A percentile compares a stretch with the other conserved stretches of the same genome.
Conservation (phyloP, 1,284 basidiomycete genomes). For the Cutaneotrichosporon sp. region DNA sequence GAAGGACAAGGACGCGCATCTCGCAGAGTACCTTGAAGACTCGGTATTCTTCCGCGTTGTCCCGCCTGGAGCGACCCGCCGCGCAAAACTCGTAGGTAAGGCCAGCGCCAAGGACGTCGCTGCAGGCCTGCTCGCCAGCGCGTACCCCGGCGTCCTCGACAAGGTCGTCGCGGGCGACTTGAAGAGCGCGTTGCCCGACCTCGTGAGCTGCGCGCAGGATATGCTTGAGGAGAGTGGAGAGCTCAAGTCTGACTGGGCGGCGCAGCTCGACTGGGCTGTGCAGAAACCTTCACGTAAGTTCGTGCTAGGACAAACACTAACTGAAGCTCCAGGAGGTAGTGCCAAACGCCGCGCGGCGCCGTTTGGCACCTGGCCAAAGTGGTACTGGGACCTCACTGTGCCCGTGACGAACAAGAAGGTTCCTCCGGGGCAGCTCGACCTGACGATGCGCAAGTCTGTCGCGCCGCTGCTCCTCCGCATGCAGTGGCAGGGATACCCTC, state of each 20-base stretch:
- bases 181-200: slow-evolving; percentile 7
- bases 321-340: neutral
- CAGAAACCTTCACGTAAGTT: neutral
- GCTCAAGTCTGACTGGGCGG: slow-evolving; percentile 1
- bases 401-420: slow-evolving; percentile 34
- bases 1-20: slow-evolving; percentile 23
- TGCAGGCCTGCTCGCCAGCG: slow-evolving; percentile 24
- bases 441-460: slow-evolving; percentile 78
- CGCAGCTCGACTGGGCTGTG: slow-evolving; percentile 15
- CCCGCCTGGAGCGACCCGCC: neutral
- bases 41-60: slow-evolving; percentile 36
- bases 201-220: slow-evolving; percentile 21
- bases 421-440: slow-evolving; percentile 58
- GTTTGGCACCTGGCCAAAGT: slow-evolving; percentile 65
- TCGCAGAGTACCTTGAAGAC: slow-evolving; percentile 18
- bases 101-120: slow-evolving; percentile 18
- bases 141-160: slow-evolving; percentile 21
- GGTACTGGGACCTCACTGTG: slow-evolving; percentile 84
- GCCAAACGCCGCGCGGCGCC: neutral
- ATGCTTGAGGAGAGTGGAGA: slow-evolving; percentile 2
- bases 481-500: slow-evolving; percentile 80
- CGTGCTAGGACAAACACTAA: neutral
- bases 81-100: slow-evolving; percentile 9
- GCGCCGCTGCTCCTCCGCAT: slow-evolving; percentile 81
- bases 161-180: slow-evolving; percentile 6